A percentile compares a stretch with the other conserved stretches of the same genome.
These are phyloP conservation scores for Solanum lycopersicoides DNA, from an alignment of 257 asterid genomes.

Conservation along the genomic window DNA sequence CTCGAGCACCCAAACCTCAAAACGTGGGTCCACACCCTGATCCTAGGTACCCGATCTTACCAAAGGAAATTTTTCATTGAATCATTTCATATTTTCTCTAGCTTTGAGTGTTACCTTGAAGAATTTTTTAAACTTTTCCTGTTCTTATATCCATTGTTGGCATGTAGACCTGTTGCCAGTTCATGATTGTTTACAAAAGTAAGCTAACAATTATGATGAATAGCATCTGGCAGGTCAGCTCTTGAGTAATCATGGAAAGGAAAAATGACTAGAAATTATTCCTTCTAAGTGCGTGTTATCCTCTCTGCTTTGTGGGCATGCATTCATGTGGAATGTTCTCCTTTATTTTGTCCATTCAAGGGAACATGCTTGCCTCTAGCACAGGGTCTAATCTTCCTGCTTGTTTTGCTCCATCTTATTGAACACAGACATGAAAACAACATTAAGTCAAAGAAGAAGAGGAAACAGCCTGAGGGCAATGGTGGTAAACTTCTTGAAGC, in stretches of 20 bases:
- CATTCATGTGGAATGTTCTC: neutral
- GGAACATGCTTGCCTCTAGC: neutral
- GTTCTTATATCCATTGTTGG: neutral
- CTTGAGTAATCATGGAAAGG: neutral
- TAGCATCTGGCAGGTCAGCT: neutral
- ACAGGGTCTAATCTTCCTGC: neutral
- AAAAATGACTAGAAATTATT: neutral
- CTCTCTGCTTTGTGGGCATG: neutral
- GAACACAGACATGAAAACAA: conserved; percentile 7
- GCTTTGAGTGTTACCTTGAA: neutral
- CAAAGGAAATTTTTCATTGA: neutral
- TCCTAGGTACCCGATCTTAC: neutral
- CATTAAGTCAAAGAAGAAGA: conserved; percentile 37
- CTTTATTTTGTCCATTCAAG: neutral
- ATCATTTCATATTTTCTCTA: neutral
- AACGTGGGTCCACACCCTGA: too few relatives aligned
- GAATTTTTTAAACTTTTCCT: neutral
- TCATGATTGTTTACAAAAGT: neutral
- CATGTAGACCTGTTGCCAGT: neutral
- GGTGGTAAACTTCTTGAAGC: conserved; percentile 17
- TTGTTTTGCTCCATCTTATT: conserved; percentile 4
- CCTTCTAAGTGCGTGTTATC: neutral
- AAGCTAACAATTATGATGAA: neutral
- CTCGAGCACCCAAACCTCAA: too few relatives aligned
- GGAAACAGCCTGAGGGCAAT: conserved; percentile 28